Base-by-base conservation (phyloP, 2,329 filamentous ascomycete species). In the Hypocreales sp. region DNA sequence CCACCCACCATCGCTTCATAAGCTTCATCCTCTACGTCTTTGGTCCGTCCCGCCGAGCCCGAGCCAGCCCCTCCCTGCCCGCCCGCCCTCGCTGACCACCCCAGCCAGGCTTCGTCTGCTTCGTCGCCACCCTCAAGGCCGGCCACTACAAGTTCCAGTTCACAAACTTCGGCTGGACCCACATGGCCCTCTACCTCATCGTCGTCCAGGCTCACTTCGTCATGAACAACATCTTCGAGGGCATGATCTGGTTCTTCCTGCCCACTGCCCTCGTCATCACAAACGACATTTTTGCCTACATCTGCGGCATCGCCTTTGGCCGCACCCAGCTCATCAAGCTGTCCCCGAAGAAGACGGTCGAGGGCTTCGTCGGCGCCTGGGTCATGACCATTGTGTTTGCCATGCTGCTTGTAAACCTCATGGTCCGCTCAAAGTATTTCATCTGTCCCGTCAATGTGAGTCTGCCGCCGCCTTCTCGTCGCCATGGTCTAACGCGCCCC, bases 151-250 rank as follows among this genome's bases (percentile, higher is more conserved):
- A 79, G 52, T 95, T 98, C 59, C 90, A 98, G 56, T 98, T 98
- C 58, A 93, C 86, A 35, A 90, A 98, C 55, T 98, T 95, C 46
- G 90, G 86, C 29, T 98, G 90, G 90, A 95, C 90, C 10, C 90
- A 98, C 53, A 95, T 98, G 86, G 90, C 92, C 5, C 71, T 98
- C 13, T 95, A 92, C 61, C 66, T 98, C 45, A 94, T 98, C 44
- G 87, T 95, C 21, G 86, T 93, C 5, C 86, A 98, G 55, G 86
- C 90, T 10, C 90, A 98, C 53, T 98, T 98, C 53, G 83, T 95
- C 59, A 95, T 98, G 82, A 98, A 98, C 67, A 98, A 98, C 56
- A 79, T 98, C 39, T 92, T 98, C 43, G 90, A 98, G 59, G 90
- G 90, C 59, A 84, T 98, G 80, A 92, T 98, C 51, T 98, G 90